Evolutionary conservation across 2,329 filamentous ascomycete species (phyloP).

Genomic region (Geosmithia putterillii): DNA sequence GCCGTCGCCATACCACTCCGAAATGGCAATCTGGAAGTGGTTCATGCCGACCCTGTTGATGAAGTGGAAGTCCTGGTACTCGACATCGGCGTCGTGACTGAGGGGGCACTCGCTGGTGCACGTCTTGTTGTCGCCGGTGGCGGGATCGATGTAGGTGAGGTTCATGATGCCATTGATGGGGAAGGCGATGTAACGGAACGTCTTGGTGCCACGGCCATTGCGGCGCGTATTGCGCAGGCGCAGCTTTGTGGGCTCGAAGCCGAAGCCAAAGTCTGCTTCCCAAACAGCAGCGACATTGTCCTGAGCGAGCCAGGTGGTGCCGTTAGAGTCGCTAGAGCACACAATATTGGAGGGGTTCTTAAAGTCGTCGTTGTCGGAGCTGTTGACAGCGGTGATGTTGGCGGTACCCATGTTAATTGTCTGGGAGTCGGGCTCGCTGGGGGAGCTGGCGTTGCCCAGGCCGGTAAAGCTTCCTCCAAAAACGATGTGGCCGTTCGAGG

Average conservation of each 20-base stretch:
- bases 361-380: conserved; percentile 35
- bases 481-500: conserved; percentile 71
- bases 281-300: conserved; percentile 70
- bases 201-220: conserved; percentile 76
- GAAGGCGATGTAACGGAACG: conserved; percentile 74
- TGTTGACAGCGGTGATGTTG: conserved; percentile 55
- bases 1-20: conserved; percentile 74
- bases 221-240: conserved; percentile 79
- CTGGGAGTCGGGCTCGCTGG: conserved; percentile 58
- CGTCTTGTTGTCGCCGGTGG: conserved; percentile 49
- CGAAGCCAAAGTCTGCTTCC: conserved; percentile 72
- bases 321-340: conserved; percentile 57
- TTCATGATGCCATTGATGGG: conserved; percentile 93
- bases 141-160: conserved; percentile 75
- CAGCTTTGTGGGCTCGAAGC: conserved; percentile 77
- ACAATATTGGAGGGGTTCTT: conserved; percentile 69
- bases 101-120: conserved; percentile 84
- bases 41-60: conserved; percentile 84
- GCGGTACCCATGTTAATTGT: conserved; percentile 76
- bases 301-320: conserved; percentile 63
- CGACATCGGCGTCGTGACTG: conserved; percentile 50
- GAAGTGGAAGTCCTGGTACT: conserved; percentile 84
- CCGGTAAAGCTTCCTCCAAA: conserved; percentile 88
- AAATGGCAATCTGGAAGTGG: conserved; percentile 73
- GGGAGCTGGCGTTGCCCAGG: conserved; percentile 65